Evolutionary conservation across 345 rosid species (phyloP).

Genomic region (Crucihimalaya himalaica): DNA sequence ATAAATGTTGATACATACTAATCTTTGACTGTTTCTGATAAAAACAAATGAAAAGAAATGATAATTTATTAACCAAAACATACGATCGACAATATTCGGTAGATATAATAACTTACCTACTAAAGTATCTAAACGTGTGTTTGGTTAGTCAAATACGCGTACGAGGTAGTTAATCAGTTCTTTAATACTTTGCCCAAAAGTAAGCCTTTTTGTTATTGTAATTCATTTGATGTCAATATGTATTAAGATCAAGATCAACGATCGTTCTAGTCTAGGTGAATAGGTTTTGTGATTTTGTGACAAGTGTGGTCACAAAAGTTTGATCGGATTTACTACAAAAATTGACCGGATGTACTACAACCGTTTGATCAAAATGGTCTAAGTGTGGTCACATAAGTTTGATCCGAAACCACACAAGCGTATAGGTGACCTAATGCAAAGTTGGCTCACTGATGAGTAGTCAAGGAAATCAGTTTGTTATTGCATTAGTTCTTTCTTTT

Average conservation of each 20-base stretch:
- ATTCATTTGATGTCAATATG: neutral
- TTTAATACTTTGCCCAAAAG: neutral
- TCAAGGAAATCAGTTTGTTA: no score
- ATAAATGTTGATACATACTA: slow-evolving; percentile 35
- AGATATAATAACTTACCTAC: slow-evolving; percentile 1
- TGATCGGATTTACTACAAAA: no score
- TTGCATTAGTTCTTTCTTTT: no score
- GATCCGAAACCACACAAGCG: neutral
- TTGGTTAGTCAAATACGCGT: slow-evolving; percentile 36
- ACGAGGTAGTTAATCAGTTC: slow-evolving; percentile 23
- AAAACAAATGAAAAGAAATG: neutral
- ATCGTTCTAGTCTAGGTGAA: neutral
- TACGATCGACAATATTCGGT: slow-evolving; percentile 15
- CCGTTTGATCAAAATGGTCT: no score
- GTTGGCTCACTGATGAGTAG: neutral
- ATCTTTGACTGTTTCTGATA: slow-evolving; percentile 20
- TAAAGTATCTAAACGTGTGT: slow-evolving; percentile 20
- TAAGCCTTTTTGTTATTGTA: neutral
- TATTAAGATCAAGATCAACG: neutral
- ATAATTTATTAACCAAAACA: slow-evolving; percentile 8
- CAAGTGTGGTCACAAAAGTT: neutral
- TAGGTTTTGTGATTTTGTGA: neutral
- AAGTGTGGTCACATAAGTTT: neutral
- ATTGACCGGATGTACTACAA: no score
- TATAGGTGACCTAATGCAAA: neutral